Evolutionary conservation across 225 moss, liverwort and hornwort species (phyloP).

Genomic region (Neckera pumila): DNA sequence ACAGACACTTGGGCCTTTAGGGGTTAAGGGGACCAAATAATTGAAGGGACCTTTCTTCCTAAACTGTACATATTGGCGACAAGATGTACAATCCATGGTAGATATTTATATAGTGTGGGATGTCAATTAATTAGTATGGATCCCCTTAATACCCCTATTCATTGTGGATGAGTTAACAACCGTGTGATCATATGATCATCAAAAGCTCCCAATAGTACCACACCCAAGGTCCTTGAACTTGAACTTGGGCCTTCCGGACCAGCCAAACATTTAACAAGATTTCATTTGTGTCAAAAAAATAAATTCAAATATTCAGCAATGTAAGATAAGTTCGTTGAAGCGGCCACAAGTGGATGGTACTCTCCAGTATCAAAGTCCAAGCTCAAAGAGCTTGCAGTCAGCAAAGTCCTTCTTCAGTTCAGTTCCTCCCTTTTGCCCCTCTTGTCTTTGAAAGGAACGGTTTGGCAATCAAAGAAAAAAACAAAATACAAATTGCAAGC

Average conservation of each 20-base stretch:
- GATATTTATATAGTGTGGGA: too few species aligned
- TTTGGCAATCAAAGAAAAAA: neutral
- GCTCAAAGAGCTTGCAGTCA: neutral
- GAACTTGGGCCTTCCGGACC: neutral
- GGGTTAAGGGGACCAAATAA: too few species aligned
- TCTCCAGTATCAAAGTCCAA: neutral
- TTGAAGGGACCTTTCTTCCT: too few species aligned
- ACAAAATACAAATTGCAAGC: too few species aligned
- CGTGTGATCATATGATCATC: neutral
- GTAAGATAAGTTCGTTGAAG: neutral
- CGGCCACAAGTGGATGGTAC: neutral
- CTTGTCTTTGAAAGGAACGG: neutral
- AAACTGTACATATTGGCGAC: too few species aligned
- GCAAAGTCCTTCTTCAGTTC: neutral
- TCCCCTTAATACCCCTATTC: too few species aligned
- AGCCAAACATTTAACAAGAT: neutral
- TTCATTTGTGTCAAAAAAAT: too few species aligned
- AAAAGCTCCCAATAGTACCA: neutral
- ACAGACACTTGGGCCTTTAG: too few species aligned
- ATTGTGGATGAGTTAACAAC: neutral
- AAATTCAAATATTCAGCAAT: neutral
- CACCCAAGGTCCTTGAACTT: neutral
- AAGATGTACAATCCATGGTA: too few species aligned
- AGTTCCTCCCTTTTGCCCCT: too few species aligned
- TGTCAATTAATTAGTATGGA: too few species aligned